phyloP scores from a whole-genome alignment of 2,329 filamentous ascomycete species.

The Tricladium varicosporioides region DNA sequence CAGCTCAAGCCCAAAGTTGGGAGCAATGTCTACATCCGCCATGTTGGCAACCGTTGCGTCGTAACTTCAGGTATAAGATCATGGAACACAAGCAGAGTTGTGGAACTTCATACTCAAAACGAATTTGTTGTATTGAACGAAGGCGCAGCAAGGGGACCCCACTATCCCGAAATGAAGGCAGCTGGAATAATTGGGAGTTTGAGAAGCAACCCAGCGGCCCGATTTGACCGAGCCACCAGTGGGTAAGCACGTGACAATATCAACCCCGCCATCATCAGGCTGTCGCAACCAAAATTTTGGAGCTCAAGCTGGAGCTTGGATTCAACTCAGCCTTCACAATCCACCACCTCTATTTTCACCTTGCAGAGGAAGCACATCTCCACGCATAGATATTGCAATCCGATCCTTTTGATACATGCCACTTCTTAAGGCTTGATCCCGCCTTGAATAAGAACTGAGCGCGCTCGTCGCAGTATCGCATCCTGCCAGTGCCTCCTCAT shows the following conservation, averaged over 20 bases:
- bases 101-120: conserved; percentile 16
- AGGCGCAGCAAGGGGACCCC: conserved; percentile 16
- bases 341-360: not conserved
- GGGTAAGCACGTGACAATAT: not conserved
- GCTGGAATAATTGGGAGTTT: not conserved
- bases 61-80: conserved; percentile 15
- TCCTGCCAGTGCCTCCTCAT: not conserved
- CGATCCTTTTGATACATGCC: not conserved
- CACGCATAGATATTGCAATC: not conserved
- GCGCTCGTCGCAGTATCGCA: too few relatives aligned
- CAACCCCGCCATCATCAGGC: not conserved
- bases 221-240: not conserved
- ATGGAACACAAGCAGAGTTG: conserved; percentile 18
- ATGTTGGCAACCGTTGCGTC: conserved; percentile 44
- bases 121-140: conserved; percentile 1
- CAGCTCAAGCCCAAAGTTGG: conserved; percentile 88
- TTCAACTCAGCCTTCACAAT: not conserved
- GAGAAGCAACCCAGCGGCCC: not conserved
- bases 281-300: not conserved
- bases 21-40: conserved; percentile 79
- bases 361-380: not conserved
- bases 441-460: too few relatives aligned
- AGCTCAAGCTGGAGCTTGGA: not conserved
- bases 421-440: not conserved
- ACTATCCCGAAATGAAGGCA: conserved; percentile 5